phyloP scores from a whole-genome alignment of 2,329 filamentous ascomycete species.

The Chrysosporium queenslandicum region DNA sequence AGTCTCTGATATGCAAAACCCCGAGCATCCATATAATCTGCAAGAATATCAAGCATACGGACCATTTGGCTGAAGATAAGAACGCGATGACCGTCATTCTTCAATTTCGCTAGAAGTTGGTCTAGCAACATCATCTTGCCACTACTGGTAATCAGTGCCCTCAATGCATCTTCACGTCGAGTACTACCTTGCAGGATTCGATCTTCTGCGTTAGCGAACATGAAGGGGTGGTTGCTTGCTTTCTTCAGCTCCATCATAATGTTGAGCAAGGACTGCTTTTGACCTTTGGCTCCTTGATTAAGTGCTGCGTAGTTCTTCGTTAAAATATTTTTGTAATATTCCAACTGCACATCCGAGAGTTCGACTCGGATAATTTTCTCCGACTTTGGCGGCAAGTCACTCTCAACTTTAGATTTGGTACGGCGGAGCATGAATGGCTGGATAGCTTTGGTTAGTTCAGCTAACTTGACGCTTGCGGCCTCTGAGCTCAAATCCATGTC shows the following conservation, averaged over 20 bases:
- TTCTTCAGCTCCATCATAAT: conserved; percentile 99
- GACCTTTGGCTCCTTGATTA: conserved; percentile 78
- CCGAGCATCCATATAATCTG: conserved; percentile 83
- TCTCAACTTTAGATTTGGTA: conserved; percentile 95
- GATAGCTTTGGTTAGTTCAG: conserved; percentile 73
- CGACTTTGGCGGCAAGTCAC: conserved; percentile 89
- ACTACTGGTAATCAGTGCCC: conserved; percentile 88
- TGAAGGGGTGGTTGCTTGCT: conserved; percentile 95
- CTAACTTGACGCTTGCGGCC: conserved; percentile 76
- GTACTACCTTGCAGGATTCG: conserved; percentile 71
- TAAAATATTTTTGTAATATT: conserved; percentile 98
- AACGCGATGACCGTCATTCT: conserved; percentile 86
- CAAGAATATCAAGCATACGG: conserved; percentile 91
- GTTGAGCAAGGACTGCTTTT: conserved; percentile 90
- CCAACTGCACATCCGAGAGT: conserved; percentile 86
- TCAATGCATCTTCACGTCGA: conserved; percentile 79
- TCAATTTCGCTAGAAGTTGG: conserved; percentile 85
- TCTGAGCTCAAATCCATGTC: conserved; percentile 75
- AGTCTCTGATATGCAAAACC: conserved; percentile 94
- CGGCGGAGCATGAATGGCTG: conserved; percentile 90
- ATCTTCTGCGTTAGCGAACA: conserved; percentile 91
- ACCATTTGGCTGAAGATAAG: conserved; percentile 99
- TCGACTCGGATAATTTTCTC: conserved; percentile 99
- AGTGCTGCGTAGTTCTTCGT: conserved; percentile 92
- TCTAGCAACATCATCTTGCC: conserved; percentile 99